Base-by-base conservation (phyloP, 2,329 filamentous ascomycete genomes). In the Cryphonectria parasitica region DNA sequence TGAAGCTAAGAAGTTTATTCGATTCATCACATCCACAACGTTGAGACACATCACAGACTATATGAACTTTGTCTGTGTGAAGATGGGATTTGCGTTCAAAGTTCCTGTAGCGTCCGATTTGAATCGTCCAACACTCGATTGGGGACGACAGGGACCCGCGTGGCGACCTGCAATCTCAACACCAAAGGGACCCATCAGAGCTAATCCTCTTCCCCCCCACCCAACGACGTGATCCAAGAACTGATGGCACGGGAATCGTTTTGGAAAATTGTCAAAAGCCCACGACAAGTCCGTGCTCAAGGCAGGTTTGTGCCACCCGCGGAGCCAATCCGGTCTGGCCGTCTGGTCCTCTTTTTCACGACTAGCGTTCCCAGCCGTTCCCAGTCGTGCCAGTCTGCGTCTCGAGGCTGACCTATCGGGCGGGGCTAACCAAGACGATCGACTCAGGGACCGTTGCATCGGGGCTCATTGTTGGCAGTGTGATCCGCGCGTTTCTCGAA, bases 361-460 rank as follows among this genome's bases (percentile, higher is more conserved):
- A 31, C 25, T 58, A 56, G 52, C 52, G 25, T 22, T 39, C 36
- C 36, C 36, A 39, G 36, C 36, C 10, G 34, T 49, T n/a, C 7
- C 17, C 45, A n/a, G 22, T n/a, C 19, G 8, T n/a, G 7, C 17
- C 45, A n/a, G 22, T 7, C 17, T 28, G n/a, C 28, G 25, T 56
- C 52, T 56, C n/a, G 25, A 56, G 52, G 52, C 52, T 34, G 25
- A 19, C 54, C 10, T 31, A 15, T 34, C 28, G 54, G 28, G 25
- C 28, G 28, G 28, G 3, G 54, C 54, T 34, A 58, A 13, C 5
- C 5, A 31, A 31, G 15, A 28, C 25, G 54, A 34, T 58, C 54
- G 54, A 58, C 25, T 58, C 54, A 58, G 54, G 54, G 15, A 31
- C 54, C 25, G 54, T 58, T 58, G 54, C 54, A 58, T 58, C 28